Percentiles rank a stretch among this genome's conserved stretches.
Conservation (phyloP, 176 grass and related monocot genomes). For the Cocos nucifera region DNA sequence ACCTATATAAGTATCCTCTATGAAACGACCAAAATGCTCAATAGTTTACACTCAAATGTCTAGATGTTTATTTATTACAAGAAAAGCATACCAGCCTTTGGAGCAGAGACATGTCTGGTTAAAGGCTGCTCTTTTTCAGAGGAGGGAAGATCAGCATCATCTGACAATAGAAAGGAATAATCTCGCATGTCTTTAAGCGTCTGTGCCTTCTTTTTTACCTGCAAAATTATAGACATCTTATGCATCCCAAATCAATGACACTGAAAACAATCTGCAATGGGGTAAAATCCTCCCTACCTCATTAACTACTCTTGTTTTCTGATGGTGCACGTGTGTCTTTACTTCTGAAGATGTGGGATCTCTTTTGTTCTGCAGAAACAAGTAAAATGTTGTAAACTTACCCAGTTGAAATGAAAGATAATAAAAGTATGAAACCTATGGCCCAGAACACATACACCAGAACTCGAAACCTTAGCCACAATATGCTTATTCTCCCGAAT, state of each 20-base stretch:
- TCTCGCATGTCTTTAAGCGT: conserved; percentile 59
- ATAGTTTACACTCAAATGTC: background rate
- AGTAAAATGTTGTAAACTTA: background rate
- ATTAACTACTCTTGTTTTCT: conserved; percentile 37
- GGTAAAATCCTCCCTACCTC: conserved; percentile 34
- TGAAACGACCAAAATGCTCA: conserved; percentile 10
- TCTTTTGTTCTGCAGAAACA: conserved; percentile 29
- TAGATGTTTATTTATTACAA: background rate
- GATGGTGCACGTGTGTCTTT: conserved; percentile 11
- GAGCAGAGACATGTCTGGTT: conserved; percentile 13
- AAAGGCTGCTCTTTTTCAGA: conserved; percentile 23
- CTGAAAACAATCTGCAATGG: no score
- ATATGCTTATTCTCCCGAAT: conserved; percentile 40
- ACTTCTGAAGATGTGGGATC: conserved; percentile 19
- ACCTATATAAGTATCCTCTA: conserved; percentile 33
- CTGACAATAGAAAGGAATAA: conserved; percentile 67
- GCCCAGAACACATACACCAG: conserved; percentile 8
- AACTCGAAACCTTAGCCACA: conserved; percentile 20
- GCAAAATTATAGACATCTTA: background rate
- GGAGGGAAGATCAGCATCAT: conserved; percentile 40
- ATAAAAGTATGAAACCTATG: no score
- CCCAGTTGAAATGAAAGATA: no score
- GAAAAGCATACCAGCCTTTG: conserved; percentile 57
- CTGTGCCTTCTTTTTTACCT: conserved; percentile 68
- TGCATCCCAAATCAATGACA: no score